Base-by-base conservation (phyloP, 2,329 filamentous ascomycete species). In the Botrytis galanthina region DNA sequence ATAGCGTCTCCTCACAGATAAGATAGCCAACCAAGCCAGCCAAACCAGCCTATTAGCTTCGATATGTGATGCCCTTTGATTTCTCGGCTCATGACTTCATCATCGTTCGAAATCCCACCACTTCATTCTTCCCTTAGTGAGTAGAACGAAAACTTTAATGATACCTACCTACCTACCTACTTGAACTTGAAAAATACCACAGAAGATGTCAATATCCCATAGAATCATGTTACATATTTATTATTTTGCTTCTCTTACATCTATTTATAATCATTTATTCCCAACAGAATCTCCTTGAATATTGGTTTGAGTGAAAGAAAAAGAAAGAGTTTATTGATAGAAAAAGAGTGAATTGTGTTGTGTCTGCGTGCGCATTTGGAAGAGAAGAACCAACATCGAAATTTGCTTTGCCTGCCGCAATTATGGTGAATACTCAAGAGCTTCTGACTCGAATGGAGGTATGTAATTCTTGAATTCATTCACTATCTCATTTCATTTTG, bases 391-490 rank as follows among this genome's bases (percentile, higher is more conserved):
- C n/a, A 7, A 32, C 22, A 4, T 70, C 20, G n/a, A n/a, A 44
- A 44, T 46, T 35, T 61, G 51, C 32, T 60, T 46, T 70, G n/a
- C 35, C 26, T 26, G 42, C 32, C 10, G 70, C 26, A 64, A 62
- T 37, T 29, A 72, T 66, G 70, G 35, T 72, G 70, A 66, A 72
- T 72, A 57, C n/a, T 9, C 44, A 66, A 8, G 60, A 72, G 46
- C 37, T 72, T 22, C n/a, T 63, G 61, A 46, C 61, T 72, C 70
- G 22, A 39, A 66, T 66, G 60, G 70, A 72, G 70, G 70, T 72
- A 10, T 66, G 60, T 46, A 66, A 57, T 64, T 62, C 42, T 64
- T 35, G 32, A 32, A 29, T 39, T 64, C 16, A 46, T 37, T 51
- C 22, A 42, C 22, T 5, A 22, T 51, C 26, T 35, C 32, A 64